Evolutionary conservation across 768 basidiomycete species (phyloP).

Genomic region (Suillus tomentosus): DNA sequence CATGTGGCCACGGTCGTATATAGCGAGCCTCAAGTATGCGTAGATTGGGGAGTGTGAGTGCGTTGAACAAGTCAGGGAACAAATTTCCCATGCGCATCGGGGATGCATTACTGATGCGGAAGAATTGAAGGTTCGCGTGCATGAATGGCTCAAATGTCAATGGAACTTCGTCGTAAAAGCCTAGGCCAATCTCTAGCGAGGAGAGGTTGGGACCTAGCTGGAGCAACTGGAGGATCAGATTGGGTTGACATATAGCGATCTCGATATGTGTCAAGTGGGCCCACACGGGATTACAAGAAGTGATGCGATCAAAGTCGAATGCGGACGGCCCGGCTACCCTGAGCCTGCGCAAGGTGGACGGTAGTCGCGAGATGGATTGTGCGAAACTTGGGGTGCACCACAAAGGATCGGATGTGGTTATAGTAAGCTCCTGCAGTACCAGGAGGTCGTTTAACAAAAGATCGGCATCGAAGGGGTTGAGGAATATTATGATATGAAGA

Average conservation of each 20-base stretch:
- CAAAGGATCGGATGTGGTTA: background rate
- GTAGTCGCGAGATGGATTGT: background rate
- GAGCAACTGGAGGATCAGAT: background rate
- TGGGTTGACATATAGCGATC: background rate
- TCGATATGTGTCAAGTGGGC: conserved; percentile 2
- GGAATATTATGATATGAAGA: conserved; percentile 3
- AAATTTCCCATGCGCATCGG: background rate
- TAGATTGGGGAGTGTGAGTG: background rate
- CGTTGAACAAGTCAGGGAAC: background rate
- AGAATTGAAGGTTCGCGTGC: background rate
- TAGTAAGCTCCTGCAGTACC: background rate
- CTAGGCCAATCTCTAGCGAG: background rate
- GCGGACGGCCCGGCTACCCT: background rate
- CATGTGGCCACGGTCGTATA: background rate
- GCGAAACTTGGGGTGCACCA: background rate
- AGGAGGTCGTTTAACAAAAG: background rate
- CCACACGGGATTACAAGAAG: background rate
- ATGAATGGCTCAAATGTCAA: background rate
- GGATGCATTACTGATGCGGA: background rate
- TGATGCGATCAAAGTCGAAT: background rate
- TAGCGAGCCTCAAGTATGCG: background rate
- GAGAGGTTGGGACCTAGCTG: background rate
- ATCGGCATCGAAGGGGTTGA: background rate
- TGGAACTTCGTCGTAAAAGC: background rate
- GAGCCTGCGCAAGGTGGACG: background rate